A percentile compares a stretch with the other conserved stretches of the same genome.
These are phyloP conservation scores for Plasmodium vivax DNA, from an alignment of 169 alveolate species.

Conservation along the genomic window DNA sequence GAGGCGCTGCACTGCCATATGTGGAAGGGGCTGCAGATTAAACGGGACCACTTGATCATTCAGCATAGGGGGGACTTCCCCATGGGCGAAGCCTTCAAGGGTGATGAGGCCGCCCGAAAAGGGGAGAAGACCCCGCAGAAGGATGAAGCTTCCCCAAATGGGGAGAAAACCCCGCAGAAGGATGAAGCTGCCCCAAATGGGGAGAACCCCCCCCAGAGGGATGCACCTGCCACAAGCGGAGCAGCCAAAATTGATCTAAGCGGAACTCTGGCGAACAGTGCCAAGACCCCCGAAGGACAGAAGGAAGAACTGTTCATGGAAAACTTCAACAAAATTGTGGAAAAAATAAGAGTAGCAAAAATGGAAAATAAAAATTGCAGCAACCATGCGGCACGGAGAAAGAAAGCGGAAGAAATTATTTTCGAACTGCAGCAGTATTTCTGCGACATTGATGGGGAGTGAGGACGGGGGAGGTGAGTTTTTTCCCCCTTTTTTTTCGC, in stretches of 20 bases:
- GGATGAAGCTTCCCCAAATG: not conserved
- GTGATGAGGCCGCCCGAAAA: not conserved
- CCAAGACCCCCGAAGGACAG: not conserved
- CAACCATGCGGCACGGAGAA: slow-evolving; percentile 28
- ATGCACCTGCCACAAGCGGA: too few relatives aligned
- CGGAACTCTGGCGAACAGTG: not conserved
- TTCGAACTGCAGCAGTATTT: slow-evolving; percentile 60
- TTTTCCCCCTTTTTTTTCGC: not conserved
- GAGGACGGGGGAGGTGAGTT: not conserved
- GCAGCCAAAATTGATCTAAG: not conserved
- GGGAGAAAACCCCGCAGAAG: not conserved
- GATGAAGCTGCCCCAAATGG: not conserved
- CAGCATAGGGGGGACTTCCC: not conserved
- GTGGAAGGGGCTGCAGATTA: slow-evolving; percentile 58
- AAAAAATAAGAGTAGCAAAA: slow-evolving; percentile 61
- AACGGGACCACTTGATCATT: slow-evolving; percentile 5
- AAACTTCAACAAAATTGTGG: slow-evolving; percentile 56
- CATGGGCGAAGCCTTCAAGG: not conserved
- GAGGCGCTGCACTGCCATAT: slow-evolving; percentile 67
- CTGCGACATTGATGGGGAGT: slow-evolving; percentile 52
- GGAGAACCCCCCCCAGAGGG: too few relatives aligned
- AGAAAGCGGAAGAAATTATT: slow-evolving; percentile 50
- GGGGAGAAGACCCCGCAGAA: not conserved
- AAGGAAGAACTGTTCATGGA: slow-evolving; percentile 49
- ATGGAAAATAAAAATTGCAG: slow-evolving; percentile 50